These are phyloP conservation scores for Fusarium chuoi DNA, from an alignment of 2,329 filamentous ascomycete species.

Conservation along the genomic window DNA sequence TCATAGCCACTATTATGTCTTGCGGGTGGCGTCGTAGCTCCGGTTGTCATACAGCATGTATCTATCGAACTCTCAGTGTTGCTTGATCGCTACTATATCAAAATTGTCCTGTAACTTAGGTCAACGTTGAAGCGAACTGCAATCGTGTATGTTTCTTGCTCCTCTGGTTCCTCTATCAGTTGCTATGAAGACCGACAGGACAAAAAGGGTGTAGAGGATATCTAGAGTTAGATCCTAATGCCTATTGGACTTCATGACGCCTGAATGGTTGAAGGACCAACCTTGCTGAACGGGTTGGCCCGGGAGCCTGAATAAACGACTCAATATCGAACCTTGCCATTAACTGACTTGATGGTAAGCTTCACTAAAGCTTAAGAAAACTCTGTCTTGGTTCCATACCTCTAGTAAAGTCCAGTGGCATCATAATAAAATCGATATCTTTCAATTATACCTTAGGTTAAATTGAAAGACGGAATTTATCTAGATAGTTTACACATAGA, in stretches of 20 bases:
- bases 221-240: accelerated
- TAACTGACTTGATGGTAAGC: not conserved
- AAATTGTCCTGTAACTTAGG: not conserved
- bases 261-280: not conserved
- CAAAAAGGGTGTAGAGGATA: accelerated
- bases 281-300: not conserved
- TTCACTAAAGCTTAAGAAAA: not conserved
- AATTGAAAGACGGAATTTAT: not conserved
- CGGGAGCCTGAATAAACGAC: not conserved
- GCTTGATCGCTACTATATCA: not conserved
- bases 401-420: not conserved
- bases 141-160: not conserved
- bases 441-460: not conserved
- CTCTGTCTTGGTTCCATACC: not conserved
- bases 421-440: not conserved
- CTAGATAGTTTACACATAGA: not conserved
- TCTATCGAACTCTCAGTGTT: too few species aligned
- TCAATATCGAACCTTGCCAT: not conserved
- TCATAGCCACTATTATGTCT: too few species aligned
- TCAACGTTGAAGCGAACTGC: not conserved
- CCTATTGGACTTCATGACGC: not conserved
- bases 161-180: accelerated
- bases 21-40: not conserved
- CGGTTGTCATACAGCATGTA: too few species aligned
- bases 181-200: too few species aligned